Base-by-base conservation (phyloP, 352 stramenopile genomes). In the Phytopythium litorale region DNA sequence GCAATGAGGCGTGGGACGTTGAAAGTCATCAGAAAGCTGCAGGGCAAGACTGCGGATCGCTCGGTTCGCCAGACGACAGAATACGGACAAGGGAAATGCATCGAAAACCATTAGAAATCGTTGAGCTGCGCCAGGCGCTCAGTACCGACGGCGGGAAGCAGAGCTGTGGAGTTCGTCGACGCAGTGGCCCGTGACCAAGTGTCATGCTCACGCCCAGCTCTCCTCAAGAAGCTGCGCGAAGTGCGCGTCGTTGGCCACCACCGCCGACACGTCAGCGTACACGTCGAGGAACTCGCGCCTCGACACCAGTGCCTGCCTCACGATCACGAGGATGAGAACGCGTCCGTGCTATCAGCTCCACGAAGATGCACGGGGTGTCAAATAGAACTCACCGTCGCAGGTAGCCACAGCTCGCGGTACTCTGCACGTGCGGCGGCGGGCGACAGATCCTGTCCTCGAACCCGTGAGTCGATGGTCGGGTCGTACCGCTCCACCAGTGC, bases 221-320 rank as follows among this genome's bases (percentile, higher is more conserved):
- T 94, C 84, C 2, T 72, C 68, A 6, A 94, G 67, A 37, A 94
- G 65, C 51, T 89, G 78, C 37, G 78, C 66, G 46, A 94, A 89
- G 56, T 89, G 79, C 8, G 35, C 67, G 52, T 94, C 85, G 40
- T 75, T 75, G 1, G 66, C 71, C 30, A 94, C 53, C n/a, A 74
- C 79, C 35, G 71, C 70, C 15, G 85, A 87, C 9, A 94, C 75
- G 59, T 94, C 81, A 7, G 65, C 62, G 72, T 94, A 94, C 30
- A 91, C 76, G 9, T 92, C 79, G 11, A 86, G 40, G 58, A 94
- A 94, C 48, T 89, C 75, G 38, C 67, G 70, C 8, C 56, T 56
- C 50, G 32, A 56, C 0, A 56, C 32, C 6, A 37, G 32, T 30
- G 28, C 32, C 32, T 56, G 25, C 50, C 49, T 21, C 45, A 45